Percentiles rank a stretch among this genome's conserved stretches.
These are phyloP conservation scores for Musa balbisiana DNA, from an alignment of 202 grass and related monocot species.

Conservation along the genomic window DNA sequence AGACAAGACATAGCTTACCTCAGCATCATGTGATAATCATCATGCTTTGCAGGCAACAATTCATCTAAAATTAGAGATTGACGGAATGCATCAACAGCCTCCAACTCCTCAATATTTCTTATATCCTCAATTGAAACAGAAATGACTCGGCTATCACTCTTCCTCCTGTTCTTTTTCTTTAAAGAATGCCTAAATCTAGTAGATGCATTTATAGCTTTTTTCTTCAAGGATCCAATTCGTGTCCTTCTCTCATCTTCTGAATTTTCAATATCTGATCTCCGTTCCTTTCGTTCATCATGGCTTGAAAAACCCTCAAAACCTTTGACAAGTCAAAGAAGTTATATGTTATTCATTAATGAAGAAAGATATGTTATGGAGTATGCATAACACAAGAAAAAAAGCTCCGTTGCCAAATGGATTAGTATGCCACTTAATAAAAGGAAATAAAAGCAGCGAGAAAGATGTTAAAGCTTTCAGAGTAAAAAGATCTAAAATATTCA, in stretches of 20 bases:
- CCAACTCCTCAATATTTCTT: conserved; percentile 11
- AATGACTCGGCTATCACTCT: background rate
- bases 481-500: too few species aligned
- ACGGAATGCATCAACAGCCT: conserved; percentile 19
- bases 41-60: conserved; percentile 10
- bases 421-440: too few species aligned
- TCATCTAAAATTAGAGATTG: conserved; percentile 18
- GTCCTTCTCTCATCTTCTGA: conserved; percentile 22
- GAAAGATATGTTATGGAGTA: background rate
- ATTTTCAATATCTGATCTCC: conserved; percentile 18
- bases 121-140: conserved; percentile 17
- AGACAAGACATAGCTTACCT: background rate
- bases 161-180: conserved; percentile 17
- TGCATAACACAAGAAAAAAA: background rate
- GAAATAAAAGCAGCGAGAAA: too few species aligned
- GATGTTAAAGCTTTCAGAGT: too few species aligned
- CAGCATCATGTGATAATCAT: conserved; percentile 21
- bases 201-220: conserved; percentile 18
- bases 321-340: background rate
- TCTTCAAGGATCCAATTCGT: conserved; percentile 20
- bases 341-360: background rate
- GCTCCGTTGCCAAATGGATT: background rate
- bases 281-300: conserved; percentile 19
- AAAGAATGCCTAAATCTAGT: conserved; percentile 17
- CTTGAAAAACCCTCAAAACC: conserved; percentile 20